These are phyloP conservation scores for Protomyces macrosporus DNA, from an alignment of 1,139 yeast species.

Conservation along the genomic window DNA sequence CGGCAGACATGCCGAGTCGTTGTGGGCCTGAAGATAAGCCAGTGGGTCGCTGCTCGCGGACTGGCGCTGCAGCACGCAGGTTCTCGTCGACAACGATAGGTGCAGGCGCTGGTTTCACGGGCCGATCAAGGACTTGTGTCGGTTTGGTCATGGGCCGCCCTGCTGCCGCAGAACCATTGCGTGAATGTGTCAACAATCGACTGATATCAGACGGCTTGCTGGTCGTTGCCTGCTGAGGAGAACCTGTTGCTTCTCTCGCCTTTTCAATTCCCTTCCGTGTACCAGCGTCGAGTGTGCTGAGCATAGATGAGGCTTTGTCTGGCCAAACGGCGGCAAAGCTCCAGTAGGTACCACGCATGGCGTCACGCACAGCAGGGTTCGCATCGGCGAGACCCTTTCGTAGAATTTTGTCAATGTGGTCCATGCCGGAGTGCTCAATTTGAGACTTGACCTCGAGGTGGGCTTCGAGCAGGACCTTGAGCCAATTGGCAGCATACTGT, in stretches of 20 bases:
- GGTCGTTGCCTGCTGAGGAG: not conserved
- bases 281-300: constrained; percentile 45
- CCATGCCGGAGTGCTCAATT: constrained; percentile 43
- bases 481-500: constrained; percentile 63
- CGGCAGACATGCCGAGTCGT: constrained; percentile 25
- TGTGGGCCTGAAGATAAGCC: constrained; percentile 28
- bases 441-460: constrained; percentile 44
- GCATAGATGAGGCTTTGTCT: constrained; percentile 40
- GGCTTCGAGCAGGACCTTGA: constrained; percentile 52
- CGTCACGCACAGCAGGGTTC: constrained; percentile 71
- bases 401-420: constrained; percentile 51
- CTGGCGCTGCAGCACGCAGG: not conserved
- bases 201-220: not conserved
- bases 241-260: constrained; percentile 44
- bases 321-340: constrained; percentile 51
- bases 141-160: not conserved
- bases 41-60: not conserved
- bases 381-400: constrained; percentile 68
- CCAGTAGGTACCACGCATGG: constrained; percentile 74
- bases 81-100: not conserved
- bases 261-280: constrained; percentile 54
- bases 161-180: not conserved
- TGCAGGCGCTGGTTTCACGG: not conserved
- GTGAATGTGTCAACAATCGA: not conserved
- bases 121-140: not conserved